phyloP scores from a whole-genome alignment of 139 green algal genomes.

The Trebouxia sp. region DNA sequence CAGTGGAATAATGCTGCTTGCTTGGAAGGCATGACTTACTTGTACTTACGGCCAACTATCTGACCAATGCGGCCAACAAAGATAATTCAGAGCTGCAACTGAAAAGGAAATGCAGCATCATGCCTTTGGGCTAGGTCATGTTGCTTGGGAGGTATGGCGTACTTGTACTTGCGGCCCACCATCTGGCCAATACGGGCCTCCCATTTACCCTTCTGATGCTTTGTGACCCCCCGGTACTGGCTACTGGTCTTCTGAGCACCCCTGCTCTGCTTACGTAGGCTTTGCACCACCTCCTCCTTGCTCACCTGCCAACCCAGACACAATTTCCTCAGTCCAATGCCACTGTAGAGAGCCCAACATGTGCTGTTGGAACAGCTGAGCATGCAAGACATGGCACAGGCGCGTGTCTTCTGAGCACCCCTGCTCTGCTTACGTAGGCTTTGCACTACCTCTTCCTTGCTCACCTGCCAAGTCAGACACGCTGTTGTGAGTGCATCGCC shows the following conservation, averaged over 20 bases:
- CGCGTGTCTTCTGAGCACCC: conserved; percentile 57
- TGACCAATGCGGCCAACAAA: too few relatives aligned
- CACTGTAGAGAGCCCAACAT: too few relatives aligned
- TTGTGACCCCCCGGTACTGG: conserved; percentile 72
- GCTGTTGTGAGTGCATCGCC: too few relatives aligned
- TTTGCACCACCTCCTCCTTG: conserved; percentile 75
- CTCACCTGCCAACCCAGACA: conserved; percentile 47
- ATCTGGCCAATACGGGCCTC: conserved; percentile 71
- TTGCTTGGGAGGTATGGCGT: background rate
- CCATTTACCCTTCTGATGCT: conserved; percentile 78
- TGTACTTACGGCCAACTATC: too few relatives aligned
- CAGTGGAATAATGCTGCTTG: too few relatives aligned
- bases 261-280: conserved; percentile 67
- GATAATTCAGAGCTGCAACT: too few relatives aligned
- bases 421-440: conserved; percentile 69
- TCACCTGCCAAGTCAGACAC: conserved; percentile 47
- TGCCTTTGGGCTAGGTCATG: background rate
- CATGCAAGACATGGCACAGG: too few relatives aligned
- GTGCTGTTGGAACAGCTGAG: background rate
- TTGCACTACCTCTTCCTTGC: conserved; percentile 72
- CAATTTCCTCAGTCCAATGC: too few relatives aligned
- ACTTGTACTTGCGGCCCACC: conserved; percentile 62
- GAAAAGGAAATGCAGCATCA: too few relatives aligned
- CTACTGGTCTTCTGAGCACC: conserved; percentile 55
- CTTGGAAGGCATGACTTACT: too few relatives aligned